Evolutionary conservation across 208 protist species (phyloP).

Genomic region (Trichomonas tenax): DNA sequence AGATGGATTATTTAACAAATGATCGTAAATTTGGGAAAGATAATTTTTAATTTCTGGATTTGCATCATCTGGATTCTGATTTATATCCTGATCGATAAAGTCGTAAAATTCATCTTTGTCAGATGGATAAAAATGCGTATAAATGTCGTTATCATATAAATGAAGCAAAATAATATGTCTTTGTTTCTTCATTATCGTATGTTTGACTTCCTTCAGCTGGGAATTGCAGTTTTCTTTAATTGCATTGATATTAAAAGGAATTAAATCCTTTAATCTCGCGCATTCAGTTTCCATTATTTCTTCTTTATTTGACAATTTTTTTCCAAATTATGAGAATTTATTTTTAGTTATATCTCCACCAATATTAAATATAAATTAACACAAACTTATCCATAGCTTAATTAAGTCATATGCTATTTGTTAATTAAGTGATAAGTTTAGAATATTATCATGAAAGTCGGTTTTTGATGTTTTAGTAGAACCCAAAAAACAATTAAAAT

Average conservation of each 20-base stretch:
- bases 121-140: neutral
- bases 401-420: too few relatives aligned
- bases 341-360: too few relatives aligned
- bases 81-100: neutral
- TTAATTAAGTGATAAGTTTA: too few relatives aligned
- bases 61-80: neutral
- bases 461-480: too few relatives aligned
- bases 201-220: neutral
- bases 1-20: neutral
- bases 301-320: neutral
- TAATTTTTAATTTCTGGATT: neutral
- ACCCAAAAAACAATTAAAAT: too few relatives aligned
- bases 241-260: neutral
- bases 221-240: neutral
- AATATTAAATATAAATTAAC: too few relatives aligned
- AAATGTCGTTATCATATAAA: neutral
- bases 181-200: neutral
- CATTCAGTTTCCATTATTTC: neutral
- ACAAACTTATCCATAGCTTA: too few relatives aligned
- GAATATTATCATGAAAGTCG: too few relatives aligned
- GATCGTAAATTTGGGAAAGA: neutral
- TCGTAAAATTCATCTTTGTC: neutral
- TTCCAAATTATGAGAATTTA: too few relatives aligned
- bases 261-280: neutral
- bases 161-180: neutral